phyloP scores from a whole-genome alignment of 371 early-diverging fungal species.

The Circinella umbellata region DNA sequence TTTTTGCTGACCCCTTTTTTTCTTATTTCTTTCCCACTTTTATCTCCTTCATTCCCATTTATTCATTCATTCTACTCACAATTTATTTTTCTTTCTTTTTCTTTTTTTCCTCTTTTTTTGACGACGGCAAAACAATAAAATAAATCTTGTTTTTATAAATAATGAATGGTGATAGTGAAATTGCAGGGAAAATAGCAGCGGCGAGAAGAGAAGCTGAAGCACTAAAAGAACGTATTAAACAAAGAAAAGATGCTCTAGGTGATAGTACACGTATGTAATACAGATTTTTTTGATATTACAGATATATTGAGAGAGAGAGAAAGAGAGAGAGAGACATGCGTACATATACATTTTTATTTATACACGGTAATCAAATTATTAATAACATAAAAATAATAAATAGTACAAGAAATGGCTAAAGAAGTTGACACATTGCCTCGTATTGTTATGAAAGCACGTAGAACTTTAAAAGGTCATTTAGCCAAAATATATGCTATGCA shows the following conservation, averaged over 20 bases:
- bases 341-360: too few relatives aligned
- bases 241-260: slow-evolving; percentile 87
- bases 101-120: background rate
- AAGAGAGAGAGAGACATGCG: too few relatives aligned
- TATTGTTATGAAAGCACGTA: slow-evolving; percentile 91
- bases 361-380: too few relatives aligned
- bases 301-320: background rate
- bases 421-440: slow-evolving; percentile 85
- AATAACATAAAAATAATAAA: background rate
- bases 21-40: background rate
- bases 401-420: slow-evolving; percentile 57
- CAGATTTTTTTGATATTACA: background rate
- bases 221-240: slow-evolving; percentile 93
- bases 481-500: slow-evolving; percentile 99
- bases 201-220: slow-evolving; percentile 94
- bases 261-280: slow-evolving; percentile 86
- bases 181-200: slow-evolving; percentile 80
- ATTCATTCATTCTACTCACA: background rate
- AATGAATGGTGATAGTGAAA: slow-evolving; percentile 20
- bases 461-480: slow-evolving; percentile 95
- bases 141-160: background rate
- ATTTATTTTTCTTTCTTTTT: slow-evolving; percentile 2
- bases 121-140: too few relatives aligned
- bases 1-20: background rate
- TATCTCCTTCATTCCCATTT: background rate